Conservation (phyloP, 768 basidiomycete genomes). For the Mycena latifolia region DNA sequence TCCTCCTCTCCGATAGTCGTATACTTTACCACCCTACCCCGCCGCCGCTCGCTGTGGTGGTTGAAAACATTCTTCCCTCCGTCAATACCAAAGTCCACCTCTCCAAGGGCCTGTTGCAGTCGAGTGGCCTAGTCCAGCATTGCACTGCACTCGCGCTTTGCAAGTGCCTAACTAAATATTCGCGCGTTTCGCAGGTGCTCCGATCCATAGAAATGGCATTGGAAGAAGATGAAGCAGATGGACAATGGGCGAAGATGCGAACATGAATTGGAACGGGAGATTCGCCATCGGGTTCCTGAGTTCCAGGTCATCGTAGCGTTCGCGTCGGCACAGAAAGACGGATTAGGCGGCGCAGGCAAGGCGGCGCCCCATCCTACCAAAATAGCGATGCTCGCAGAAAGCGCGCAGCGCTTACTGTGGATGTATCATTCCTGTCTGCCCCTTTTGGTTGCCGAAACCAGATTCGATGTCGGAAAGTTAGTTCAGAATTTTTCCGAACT, state of each 20-base stretch:
- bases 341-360: constrained; percentile 35
- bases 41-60: constrained; percentile 75
- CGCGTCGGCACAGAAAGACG: constrained; percentile 65
- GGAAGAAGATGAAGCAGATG: constrained; percentile 70
- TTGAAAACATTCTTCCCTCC: constrained; percentile 85
- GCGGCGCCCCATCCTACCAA: constrained; percentile 47
- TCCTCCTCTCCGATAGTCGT: constrained; percentile 64
- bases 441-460: constrained; percentile 77
- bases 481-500: constrained; percentile 58
- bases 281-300: constrained; percentile 84
- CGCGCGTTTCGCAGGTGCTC: constrained; percentile 63
- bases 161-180: constrained; percentile 81
- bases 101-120: constrained; percentile 84
- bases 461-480: constrained; percentile 90
- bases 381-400: constrained; percentile 79
- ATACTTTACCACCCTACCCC: constrained; percentile 76
- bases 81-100: constrained; percentile 78
- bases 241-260: constrained; percentile 80
- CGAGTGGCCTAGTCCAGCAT: constrained; percentile 85
- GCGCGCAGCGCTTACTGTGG: constrained; percentile 84
- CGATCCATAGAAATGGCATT: constrained; percentile 62
- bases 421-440: constrained; percentile 88
- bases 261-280: constrained; percentile 81
- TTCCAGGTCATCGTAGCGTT: constrained; percentile 89
- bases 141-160: constrained; percentile 83